Evolutionary conservation across 768 basidiomycete species (phyloP).

Genomic region (Polyporus arcularius): DNA sequence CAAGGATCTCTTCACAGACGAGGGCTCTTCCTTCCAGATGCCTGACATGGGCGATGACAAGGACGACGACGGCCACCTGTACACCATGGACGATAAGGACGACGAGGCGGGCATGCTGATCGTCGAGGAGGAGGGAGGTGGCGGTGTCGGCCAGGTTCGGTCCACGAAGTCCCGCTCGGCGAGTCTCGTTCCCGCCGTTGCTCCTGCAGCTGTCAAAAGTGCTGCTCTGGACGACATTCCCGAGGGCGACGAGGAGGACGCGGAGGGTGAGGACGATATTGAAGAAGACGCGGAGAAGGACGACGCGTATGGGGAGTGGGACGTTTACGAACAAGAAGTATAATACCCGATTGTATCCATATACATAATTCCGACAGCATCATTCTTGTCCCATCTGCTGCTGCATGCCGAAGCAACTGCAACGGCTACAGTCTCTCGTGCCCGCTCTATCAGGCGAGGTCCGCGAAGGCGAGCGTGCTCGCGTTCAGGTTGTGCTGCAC

Average conservation of each 20-base stretch:
- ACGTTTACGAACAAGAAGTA: constrained; percentile 75
- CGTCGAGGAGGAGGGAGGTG: constrained; percentile 42
- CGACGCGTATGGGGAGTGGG: constrained; percentile 45
- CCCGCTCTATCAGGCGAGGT: background rate
- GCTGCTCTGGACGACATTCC: constrained; percentile 31
- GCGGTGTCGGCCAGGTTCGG: constrained; percentile 29
- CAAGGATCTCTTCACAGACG: constrained; percentile 63
- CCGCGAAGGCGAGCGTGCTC: constrained; percentile 14
- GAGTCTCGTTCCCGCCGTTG: constrained; percentile 11
- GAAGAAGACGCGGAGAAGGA: constrained; percentile 41
- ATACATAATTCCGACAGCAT: no score
- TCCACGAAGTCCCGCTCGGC: constrained; percentile 13
- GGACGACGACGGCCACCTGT: constrained; percentile 47
- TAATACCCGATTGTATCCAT: constrained; percentile 7
- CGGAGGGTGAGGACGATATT: constrained; percentile 24
- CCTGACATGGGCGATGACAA: constrained; percentile 41
- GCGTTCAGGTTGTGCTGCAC: constrained; percentile 16
- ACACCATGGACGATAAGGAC: constrained; percentile 50
- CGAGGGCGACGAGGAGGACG: constrained; percentile 23
- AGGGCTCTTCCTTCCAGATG: constrained; percentile 23
- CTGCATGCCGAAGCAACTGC: no score
- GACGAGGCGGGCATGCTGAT: constrained; percentile 41
- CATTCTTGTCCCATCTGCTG: no score
- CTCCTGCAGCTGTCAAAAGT: constrained; percentile 28
- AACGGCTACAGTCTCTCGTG: no score